A percentile compares a stretch with the other conserved stretches of the same genome.
Evolutionary conservation across 1,139 yeast species (phyloP).

Genomic region (Lodderomyces jiufengensis): DNA sequence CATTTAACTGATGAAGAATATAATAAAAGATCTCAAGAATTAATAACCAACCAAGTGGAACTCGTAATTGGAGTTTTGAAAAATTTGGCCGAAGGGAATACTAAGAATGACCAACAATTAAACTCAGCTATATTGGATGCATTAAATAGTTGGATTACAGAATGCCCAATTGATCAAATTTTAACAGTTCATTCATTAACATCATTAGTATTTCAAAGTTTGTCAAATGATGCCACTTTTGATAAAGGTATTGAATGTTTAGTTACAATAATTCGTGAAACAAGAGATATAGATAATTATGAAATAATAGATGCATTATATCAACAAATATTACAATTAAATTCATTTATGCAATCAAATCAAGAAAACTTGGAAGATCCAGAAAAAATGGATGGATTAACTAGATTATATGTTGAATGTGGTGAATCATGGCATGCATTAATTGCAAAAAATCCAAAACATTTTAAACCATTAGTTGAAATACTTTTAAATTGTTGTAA

Average conservation of each 20-base stretch:
- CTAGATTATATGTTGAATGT: constrained; percentile 83
- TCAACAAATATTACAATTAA: constrained; percentile 60
- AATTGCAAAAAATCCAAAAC: constrained; percentile 68
- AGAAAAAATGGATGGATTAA: constrained; percentile 67
- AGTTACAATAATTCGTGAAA: constrained; percentile 73
- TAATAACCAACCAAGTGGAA: constrained; percentile 66
- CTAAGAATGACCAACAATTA: constrained; percentile 13
- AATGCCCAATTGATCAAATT: constrained; percentile 68
- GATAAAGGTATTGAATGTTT: constrained; percentile 89
- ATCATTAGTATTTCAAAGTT: constrained; percentile 63
- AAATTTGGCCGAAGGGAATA: constrained; percentile 36
- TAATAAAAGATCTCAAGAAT: constrained; percentile 54
- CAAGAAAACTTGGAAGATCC: constrained; percentile 53
- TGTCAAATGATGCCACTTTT: constrained; percentile 63
- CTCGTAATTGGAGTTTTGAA: constrained; percentile 62
- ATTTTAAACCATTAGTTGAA: constrained; percentile 73
- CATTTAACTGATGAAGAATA: constrained; percentile 83
- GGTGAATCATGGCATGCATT: constrained; percentile 95
- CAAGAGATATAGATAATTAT: constrained; percentile 66
- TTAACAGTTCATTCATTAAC: constrained; percentile 62
- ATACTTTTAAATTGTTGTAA: constrained; percentile 61
- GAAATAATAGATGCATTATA: constrained; percentile 65
- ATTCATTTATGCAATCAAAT: constrained; percentile 40
- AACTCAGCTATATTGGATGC: constrained; percentile 60
- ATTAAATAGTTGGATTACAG: constrained; percentile 85